Conservation (phyloP, 768 basidiomycete genomes). For the Roridomyces roridus region DNA sequence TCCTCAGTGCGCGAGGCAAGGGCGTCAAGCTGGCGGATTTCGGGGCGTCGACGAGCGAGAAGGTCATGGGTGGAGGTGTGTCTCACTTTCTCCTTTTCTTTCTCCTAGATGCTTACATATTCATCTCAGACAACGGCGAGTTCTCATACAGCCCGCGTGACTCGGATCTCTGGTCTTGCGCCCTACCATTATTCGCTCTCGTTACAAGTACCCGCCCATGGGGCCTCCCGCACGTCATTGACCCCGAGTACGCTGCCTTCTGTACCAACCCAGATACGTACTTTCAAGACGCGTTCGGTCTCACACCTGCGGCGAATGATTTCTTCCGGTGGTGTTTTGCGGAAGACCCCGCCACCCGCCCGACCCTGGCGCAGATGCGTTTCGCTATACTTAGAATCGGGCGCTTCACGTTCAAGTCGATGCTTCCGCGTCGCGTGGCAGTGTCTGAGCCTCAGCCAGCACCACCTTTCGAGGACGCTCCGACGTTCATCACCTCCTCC, state of each 20-base stretch:
- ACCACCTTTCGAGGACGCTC: too few relatives aligned
- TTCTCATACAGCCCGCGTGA: not conserved
- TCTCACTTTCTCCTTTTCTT: not conserved
- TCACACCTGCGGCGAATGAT: conserved; percentile 4
- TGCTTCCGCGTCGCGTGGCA: not conserved
- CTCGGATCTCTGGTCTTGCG: not conserved
- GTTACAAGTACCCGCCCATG: not conserved
- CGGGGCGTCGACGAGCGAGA: not conserved
- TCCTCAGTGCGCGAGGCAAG: not conserved
- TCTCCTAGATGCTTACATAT: not conserved
- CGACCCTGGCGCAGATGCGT: not conserved
- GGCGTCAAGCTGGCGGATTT: conserved; percentile 1
- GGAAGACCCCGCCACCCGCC: not conserved
- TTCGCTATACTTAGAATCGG: not conserved
- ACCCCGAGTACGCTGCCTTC: conserved; percentile 2
- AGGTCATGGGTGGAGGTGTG: conserved; percentile 5
- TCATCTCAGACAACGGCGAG: conserved; percentile 3
- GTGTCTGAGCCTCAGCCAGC: not conserved
- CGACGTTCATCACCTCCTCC: not conserved
- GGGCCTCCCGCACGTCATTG: not conserved
- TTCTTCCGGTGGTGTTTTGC: too few relatives aligned
- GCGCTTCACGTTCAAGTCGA: not conserved
- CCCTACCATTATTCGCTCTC: not conserved
- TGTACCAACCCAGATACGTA: not conserved
- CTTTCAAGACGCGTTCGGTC: not conserved